Conservation (phyloP, 163 green algal species). For the Chloromonas sp. region DNA sequence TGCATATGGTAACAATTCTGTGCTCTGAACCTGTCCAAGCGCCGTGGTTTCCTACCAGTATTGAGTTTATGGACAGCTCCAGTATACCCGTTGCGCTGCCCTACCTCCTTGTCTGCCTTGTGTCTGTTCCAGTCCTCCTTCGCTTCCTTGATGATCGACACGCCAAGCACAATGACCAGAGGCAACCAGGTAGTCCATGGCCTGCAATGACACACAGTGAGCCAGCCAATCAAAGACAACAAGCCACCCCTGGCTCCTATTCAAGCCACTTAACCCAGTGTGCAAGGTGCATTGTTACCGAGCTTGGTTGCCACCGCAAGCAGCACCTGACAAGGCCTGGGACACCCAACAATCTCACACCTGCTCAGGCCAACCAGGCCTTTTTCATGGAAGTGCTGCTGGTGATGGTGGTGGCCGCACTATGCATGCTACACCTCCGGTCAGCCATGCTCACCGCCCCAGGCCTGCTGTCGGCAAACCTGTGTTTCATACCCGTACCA, state of each 20-base stretch:
- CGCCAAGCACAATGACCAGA: conserved; percentile 61
- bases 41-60: too few relatives aligned
- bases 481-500: too few relatives aligned
- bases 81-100: neutral
- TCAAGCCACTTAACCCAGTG: neutral
- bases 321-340: too few relatives aligned
- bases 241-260: neutral
- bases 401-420: neutral
- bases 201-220: conserved; percentile 19
- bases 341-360: too few relatives aligned
- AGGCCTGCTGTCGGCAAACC: too few relatives aligned
- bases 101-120: conserved; percentile 13
- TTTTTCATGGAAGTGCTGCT: neutral
- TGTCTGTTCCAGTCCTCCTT: conserved; percentile 77
- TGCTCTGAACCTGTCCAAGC: too few relatives aligned
- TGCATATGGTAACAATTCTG: too few relatives aligned
- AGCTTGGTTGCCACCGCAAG: too few relatives aligned
- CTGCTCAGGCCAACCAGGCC: too few relatives aligned
- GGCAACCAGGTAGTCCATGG: conserved; percentile 65
- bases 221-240: neutral
- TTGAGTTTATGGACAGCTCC: neutral
- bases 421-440: neutral
- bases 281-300: neutral
- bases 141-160: conserved; percentile 72
- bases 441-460: too few relatives aligned